Base-by-base conservation (phyloP, 2,329 filamentous ascomycete genomes). In the Alternaria sp. region DNA sequence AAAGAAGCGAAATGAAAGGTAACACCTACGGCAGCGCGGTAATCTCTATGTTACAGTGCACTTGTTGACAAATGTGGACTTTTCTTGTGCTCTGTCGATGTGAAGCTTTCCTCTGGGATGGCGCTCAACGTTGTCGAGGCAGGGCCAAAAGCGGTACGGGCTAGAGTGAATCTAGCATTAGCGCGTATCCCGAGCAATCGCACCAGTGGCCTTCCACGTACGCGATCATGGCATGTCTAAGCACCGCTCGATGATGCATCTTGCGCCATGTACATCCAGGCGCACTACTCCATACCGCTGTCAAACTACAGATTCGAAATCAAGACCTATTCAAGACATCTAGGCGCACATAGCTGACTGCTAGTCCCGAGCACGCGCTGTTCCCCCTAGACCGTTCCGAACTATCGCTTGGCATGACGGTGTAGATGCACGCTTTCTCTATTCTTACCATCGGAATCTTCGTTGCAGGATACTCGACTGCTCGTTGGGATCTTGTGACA, bases 401-500 rank as follows among this genome's bases (percentile, higher is more conserved):
- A 46, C 26, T 5, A 46, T 57, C 22, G 56, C 68, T 70, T 71
- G 68, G 66, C 65, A 71, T 69, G 64, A 68, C 64, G 47, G 63
- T 51, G 65, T 87, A 85, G 86, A 98, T 98, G 94, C 94, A 97
- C 93, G 93, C 94, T 76, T 97, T 98, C 85, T 98, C 94, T 66
- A 85, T 94, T 80, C 88, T 97, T 81, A 96, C 94, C 76, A 89
- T 97, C 83, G 93, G 91, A 83, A 97, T 99, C 84, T 99, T 99
- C 85, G 91, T 98, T 86, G 94, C 95, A 84, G 95, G 95, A 81
- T 99, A 99, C 86, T 98, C 94, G 80, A 99, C 95, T 82, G 95
- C 95, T 78, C 91, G 95, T 85, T 99, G 95, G 94, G 95, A 98
- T 82, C 89, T 99, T 65, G 93, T 97, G 70, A 97, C 94, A 72